phyloP scores from a whole-genome alignment of 257 asterid species.

The Buddleja alternifolia region DNA sequence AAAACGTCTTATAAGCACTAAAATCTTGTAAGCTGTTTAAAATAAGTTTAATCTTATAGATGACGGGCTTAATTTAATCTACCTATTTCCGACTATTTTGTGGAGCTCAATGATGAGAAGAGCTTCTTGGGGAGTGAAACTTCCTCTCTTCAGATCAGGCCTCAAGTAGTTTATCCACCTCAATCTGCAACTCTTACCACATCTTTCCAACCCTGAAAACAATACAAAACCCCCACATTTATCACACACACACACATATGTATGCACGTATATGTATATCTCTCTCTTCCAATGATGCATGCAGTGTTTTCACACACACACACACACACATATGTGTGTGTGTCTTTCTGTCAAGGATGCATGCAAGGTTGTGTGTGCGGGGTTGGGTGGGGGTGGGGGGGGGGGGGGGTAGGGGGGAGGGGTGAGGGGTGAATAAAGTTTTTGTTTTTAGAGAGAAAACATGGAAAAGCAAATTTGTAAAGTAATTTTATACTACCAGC shows the following conservation, averaged over 20 bases:
- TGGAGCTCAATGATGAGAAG: conserved; percentile 67
- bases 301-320: not conserved
- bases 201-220: conserved; percentile 66
- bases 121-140: conserved; percentile 64
- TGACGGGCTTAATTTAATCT: no score
- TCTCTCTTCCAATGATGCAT: not conserved
- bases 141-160: conserved; percentile 84
- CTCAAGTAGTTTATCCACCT: conserved; percentile 88
- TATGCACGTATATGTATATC: not conserved
- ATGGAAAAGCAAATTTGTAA: not conserved
- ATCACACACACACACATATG: not conserved
- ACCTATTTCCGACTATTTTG: conserved; percentile 74
- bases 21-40: no score
- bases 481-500: conserved; percentile 34
- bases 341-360: not conserved
- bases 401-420: no score
- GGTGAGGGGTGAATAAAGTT: no score
- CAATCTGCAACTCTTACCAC: conserved; percentile 87
- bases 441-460: no score
- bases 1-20: no score
- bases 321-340: not conserved
- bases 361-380: not conserved
- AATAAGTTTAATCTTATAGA: no score
- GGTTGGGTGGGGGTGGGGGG: no score
- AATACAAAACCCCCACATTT: not conserved